These are phyloP conservation scores for Skeletonema potamos DNA, from an alignment of 108 stramenopile species.

Conservation along the genomic window DNA sequence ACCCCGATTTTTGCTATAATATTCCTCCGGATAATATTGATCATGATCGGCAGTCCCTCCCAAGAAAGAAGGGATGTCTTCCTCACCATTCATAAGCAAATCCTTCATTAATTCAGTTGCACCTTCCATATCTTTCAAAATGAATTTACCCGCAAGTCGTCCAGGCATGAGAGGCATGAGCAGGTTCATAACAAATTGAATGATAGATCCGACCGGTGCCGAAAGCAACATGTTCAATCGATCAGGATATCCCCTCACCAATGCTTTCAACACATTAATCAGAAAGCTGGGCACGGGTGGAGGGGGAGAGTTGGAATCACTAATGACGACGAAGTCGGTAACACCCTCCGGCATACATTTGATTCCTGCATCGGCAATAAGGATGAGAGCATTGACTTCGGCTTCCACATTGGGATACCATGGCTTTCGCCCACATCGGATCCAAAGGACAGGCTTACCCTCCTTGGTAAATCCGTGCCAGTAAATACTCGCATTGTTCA, in stretches of 20 bases:
- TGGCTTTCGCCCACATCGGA: constrained; percentile 83
- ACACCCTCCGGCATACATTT: constrained; percentile 78
- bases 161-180: constrained; percentile 87
- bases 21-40: constrained; percentile 74
- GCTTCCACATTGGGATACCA: constrained; percentile 91
- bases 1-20: constrained; percentile 69
- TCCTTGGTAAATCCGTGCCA: constrained; percentile 89
- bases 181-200: constrained; percentile 89
- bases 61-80: constrained; percentile 87
- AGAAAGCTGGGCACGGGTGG: constrained; percentile 87
- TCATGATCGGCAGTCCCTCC: constrained; percentile 81
- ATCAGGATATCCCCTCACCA: constrained; percentile 88
- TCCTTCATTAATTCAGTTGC: constrained; percentile 54
- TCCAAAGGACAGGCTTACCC: constrained; percentile 83
- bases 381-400: constrained; percentile 81
- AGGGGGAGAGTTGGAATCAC: constrained; percentile 82
- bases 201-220: constrained; percentile 80
- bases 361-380: constrained; percentile 86
- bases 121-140: constrained; percentile 60
- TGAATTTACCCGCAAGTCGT: constrained; percentile 73
- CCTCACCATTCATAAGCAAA: constrained; percentile 75
- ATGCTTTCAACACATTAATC: constrained; percentile 83
- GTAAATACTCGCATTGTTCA: constrained; percentile 76
- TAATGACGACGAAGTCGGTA: constrained; percentile 86
- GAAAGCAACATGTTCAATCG: constrained; percentile 72